Conservation (phyloP, 768 basidiomycete species). For the Rhodotorula toruloides region DNA sequence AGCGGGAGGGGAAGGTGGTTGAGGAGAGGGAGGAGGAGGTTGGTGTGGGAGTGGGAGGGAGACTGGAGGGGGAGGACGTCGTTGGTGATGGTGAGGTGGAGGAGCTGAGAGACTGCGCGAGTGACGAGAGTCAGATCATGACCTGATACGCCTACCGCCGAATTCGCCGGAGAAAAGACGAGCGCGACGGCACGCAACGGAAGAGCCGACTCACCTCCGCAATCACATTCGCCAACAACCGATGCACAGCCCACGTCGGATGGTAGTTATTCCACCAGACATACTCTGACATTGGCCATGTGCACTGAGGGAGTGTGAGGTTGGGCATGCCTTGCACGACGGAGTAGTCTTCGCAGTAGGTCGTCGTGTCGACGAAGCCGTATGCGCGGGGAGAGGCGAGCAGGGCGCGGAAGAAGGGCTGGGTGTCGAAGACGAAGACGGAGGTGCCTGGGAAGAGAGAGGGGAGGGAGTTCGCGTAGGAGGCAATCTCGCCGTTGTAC, state of each 20-base stretch:
- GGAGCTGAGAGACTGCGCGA: background rate
- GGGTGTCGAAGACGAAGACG: constrained; percentile 23
- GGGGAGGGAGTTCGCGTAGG: background rate
- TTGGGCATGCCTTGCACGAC: background rate
- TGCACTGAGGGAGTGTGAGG: background rate
- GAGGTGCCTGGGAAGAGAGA: background rate
- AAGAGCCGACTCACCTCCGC: background rate
- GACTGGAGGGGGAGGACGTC: background rate
- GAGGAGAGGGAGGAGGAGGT: background rate
- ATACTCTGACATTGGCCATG: background rate
- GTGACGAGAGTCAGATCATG: too few species aligned
- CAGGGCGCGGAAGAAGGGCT: constrained; percentile 16
- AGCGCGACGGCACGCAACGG: too few species aligned
- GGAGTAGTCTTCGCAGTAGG: constrained; percentile 2
- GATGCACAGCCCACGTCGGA: constrained; percentile 13
- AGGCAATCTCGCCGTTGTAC: constrained; percentile 7
- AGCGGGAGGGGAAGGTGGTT: constrained; percentile 3
- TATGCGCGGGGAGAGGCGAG: background rate
- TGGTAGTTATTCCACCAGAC: constrained; percentile 20
- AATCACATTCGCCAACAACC: constrained; percentile 1
- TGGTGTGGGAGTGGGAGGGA: background rate
- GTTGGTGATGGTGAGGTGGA: background rate
- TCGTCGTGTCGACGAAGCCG: constrained; percentile 10
- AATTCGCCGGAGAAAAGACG: background rate
- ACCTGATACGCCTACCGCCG: too few species aligned